These are phyloP conservation scores for Trichoderma sp. DNA, from an alignment of 2,329 filamentous ascomycete species.

Conservation along the genomic window DNA sequence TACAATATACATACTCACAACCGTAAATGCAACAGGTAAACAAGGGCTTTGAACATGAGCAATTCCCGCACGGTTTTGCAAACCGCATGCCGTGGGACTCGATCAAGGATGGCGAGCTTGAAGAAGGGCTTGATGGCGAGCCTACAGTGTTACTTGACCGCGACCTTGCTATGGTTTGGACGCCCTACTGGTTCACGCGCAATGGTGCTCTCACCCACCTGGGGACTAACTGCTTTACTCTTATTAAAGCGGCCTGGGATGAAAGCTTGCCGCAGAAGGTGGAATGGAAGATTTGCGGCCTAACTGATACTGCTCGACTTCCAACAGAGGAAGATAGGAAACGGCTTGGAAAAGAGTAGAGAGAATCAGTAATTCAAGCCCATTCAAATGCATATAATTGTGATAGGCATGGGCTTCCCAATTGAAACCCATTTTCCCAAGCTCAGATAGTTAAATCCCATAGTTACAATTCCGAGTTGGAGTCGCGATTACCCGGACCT, in stretches of 20 bases:
- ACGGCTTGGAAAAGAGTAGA: not conserved
- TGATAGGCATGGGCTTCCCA: not conserved
- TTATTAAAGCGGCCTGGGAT: not conserved
- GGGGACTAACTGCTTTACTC: not conserved
- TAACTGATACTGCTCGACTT: not conserved
- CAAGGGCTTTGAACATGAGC: not conserved
- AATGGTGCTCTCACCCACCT: not conserved
- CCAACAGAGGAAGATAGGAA: not conserved
- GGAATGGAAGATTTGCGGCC: not conserved
- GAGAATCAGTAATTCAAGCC: not conserved
- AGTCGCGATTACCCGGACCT: not conserved
- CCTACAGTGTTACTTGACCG: not conserved
- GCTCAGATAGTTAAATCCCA: not conserved
- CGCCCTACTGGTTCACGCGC: not conserved
- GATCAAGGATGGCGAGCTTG: not conserved
- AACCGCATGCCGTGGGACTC: not conserved
- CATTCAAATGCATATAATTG: not conserved
- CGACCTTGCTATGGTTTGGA: not conserved
- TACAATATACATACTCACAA: not conserved
- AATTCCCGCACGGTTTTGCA: not conserved
- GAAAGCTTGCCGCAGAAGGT: not conserved
- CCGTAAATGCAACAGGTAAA: not conserved
- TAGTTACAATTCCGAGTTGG: not conserved
- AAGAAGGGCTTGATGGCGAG: not conserved
- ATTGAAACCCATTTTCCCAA: not conserved